Percentiles rank a stretch among this genome's conserved stretches.
phyloP scores from a whole-genome alignment of 495 filamentous ascomycete genomes.

The Aspergillus coremiiformis region DNA sequence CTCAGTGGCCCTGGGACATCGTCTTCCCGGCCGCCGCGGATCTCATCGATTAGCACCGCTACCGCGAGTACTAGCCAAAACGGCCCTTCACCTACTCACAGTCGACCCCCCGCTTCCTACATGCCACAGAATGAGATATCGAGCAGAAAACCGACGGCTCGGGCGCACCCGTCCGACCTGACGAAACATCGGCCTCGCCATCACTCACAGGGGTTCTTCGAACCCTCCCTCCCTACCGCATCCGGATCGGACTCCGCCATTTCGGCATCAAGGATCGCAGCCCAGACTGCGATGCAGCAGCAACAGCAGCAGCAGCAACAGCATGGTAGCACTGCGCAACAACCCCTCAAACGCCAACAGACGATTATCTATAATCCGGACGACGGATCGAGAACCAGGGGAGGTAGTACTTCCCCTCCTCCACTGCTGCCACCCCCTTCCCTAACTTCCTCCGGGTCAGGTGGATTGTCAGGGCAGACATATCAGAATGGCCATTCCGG shows the following conservation, averaged over 20 bases:
- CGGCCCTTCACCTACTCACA: conserved; percentile 22
- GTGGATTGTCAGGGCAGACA: conserved; percentile 41
- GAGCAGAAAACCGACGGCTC: conserved; percentile 33
- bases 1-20: conserved; percentile 18
- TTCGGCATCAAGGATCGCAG: conserved; percentile 79
- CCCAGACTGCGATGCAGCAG: conserved; percentile 74
- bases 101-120: conserved; percentile 25
- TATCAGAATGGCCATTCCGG: conserved; percentile 59
- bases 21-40: conserved; percentile 33
- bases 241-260: conserved; percentile 47
- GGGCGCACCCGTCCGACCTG: conserved; percentile 31
- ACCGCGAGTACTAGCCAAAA: conserved; percentile 25
- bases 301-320: conserved; percentile 49
- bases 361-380: conserved; percentile 48
- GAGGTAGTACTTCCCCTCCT: conserved; percentile 39
- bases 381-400: conserved; percentile 24
- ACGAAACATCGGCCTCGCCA: conserved; percentile 46
- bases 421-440: conserved; percentile 48
- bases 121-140: conserved; percentile 39
- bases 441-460: conserved; percentile 50
- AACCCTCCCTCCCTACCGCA: conserved; percentile 72
- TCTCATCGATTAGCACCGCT: conserved; percentile 20
- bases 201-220: conserved; percentile 84
- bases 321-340: conserved; percentile 20
- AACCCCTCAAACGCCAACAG: conserved; percentile 63